Percentiles rank a stretch among this genome's conserved stretches.
Conservation (phyloP, 495 filamentous ascomycete species). For the Xylaria flabelliformis region DNA sequence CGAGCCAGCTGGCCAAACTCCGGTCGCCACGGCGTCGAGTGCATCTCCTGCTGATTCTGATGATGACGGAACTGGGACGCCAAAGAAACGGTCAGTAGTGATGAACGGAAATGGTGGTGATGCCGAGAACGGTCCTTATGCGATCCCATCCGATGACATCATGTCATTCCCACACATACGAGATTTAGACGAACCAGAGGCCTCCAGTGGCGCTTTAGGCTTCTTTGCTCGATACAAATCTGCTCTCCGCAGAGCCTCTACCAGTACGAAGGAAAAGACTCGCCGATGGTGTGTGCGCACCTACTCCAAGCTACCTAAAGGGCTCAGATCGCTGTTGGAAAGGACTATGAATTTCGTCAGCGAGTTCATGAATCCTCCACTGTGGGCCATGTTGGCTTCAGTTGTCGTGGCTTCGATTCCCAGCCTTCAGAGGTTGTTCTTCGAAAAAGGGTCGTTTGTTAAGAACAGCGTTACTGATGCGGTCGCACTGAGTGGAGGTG, state of each 20-base stretch:
- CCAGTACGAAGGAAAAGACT: constrained; percentile 47
- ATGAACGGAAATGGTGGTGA: constrained; percentile 26
- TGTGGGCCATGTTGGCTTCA: constrained; percentile 94
- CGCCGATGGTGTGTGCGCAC: constrained; percentile 27
- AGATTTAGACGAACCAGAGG: constrained; percentile 41
- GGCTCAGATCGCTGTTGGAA: constrained; percentile 62
- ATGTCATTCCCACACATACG: constrained; percentile 54
- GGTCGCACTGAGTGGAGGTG: constrained; percentile 80
- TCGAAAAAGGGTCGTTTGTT: constrained; percentile 86
- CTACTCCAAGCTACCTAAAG: constrained; percentile 59
- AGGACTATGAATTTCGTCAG: constrained; percentile 66
- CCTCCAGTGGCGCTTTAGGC: constrained; percentile 43
- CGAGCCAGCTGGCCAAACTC: constrained; percentile 56
- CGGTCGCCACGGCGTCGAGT: constrained; percentile 47
- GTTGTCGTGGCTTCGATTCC: constrained; percentile 93
- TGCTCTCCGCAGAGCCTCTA: constrained; percentile 34
- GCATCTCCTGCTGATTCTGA: constrained; percentile 52
- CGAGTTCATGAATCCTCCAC: constrained; percentile 97
- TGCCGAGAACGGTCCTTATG: constrained; percentile 19
- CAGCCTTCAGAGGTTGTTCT: constrained; percentile 81
- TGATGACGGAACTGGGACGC: constrained; percentile 42
- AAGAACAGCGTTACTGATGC: constrained; percentile 92
- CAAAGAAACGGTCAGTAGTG: constrained; percentile 34
- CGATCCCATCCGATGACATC: constrained; percentile 39
- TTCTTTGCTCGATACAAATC: constrained; percentile 36